phyloP scores from a whole-genome alignment of 1,284 basidiomycete species.

The Leccinum fuscescens region DNA sequence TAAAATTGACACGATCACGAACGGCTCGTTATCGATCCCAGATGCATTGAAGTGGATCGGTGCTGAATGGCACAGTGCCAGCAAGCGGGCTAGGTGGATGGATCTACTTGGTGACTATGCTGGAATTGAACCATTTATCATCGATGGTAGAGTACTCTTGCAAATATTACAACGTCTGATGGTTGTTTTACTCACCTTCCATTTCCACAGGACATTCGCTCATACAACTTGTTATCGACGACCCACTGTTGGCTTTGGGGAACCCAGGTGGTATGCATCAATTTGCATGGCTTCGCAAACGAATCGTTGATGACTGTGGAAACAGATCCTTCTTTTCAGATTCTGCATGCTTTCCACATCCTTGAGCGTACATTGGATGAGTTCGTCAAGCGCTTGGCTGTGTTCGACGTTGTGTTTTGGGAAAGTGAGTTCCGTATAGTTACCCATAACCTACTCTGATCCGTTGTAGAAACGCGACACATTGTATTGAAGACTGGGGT shows the following conservation, averaged over 20 bases:
- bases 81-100: slow-evolving; percentile 55
- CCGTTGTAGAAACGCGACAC: slow-evolving; percentile 41
- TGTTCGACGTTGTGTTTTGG: slow-evolving; percentile 68
- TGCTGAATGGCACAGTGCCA: slow-evolving; percentile 39
- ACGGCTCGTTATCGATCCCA: slow-evolving; percentile 9
- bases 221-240: slow-evolving; percentile 55
- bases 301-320: not conserved
- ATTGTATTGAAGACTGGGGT: slow-evolving; percentile 40
- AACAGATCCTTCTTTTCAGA: slow-evolving; percentile 56
- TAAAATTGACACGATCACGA: not conserved
- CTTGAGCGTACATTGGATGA: slow-evolving; percentile 53
- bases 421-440: slow-evolving; percentile 39
- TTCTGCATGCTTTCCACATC: slow-evolving; percentile 55
- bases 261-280: slow-evolving; percentile 38
- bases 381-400: slow-evolving; percentile 47
- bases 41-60: slow-evolving; percentile 35
- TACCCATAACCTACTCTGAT: not conserved
- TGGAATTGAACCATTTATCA: slow-evolving; percentile 61
- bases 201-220: slow-evolving; percentile 53
- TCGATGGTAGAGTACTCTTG: slow-evolving; percentile 50
- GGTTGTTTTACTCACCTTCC: not conserved
- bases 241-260: slow-evolving; percentile 55
- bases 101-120: slow-evolving; percentile 70
- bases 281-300: not conserved
- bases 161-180: not conserved